Evolutionary conservation across 192 early-diverging fungal genomes (phyloP).

Genomic region (Chytriomyces confervae): DNA sequence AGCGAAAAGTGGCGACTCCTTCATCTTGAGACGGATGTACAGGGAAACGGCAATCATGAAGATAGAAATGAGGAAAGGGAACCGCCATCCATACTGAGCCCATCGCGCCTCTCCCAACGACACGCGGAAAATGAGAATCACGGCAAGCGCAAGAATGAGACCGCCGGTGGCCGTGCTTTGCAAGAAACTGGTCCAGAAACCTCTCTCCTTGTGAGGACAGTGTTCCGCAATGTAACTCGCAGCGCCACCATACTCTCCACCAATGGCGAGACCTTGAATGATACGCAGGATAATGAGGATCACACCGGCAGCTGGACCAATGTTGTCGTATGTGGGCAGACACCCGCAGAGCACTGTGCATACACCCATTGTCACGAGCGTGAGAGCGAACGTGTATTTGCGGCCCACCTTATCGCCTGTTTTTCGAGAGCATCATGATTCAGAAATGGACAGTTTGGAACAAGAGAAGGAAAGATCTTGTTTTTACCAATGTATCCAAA

Average conservation of each 20-base stretch:
- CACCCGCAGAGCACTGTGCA: conserved; percentile 37
- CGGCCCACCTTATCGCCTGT: conserved; percentile 13
- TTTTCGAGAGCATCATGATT: no score
- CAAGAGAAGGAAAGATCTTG: background rate
- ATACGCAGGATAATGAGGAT: conserved; percentile 36
- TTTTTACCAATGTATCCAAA: conserved; percentile 43
- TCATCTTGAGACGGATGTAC: conserved; percentile 39
- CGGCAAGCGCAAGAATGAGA: conserved; percentile 22
- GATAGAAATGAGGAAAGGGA: conserved; percentile 41
- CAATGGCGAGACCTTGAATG: conserved; percentile 42
- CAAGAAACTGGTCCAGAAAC: conserved; percentile 37
- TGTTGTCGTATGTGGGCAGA: conserved; percentile 25
- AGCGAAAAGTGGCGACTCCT: conserved; percentile 32
- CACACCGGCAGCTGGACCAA: conserved; percentile 34
- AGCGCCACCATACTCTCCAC: conserved; percentile 45
- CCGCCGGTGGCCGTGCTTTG: conserved; percentile 36
- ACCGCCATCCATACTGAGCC: conserved; percentile 35
- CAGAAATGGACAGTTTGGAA: background rate
- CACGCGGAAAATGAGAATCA: conserved; percentile 23
- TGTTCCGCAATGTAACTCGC: conserved; percentile 42
- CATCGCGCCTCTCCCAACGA: conserved; percentile 14
- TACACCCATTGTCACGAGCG: conserved; percentile 36
- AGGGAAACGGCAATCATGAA: conserved; percentile 28
- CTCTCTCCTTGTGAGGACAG: conserved; percentile 18
- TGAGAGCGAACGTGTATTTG: conserved; percentile 31